These are phyloP conservation scores for Calonectria multiphialidica DNA, from an alignment of 2,329 filamentous ascomycete genomes.

Conservation along the genomic window DNA sequence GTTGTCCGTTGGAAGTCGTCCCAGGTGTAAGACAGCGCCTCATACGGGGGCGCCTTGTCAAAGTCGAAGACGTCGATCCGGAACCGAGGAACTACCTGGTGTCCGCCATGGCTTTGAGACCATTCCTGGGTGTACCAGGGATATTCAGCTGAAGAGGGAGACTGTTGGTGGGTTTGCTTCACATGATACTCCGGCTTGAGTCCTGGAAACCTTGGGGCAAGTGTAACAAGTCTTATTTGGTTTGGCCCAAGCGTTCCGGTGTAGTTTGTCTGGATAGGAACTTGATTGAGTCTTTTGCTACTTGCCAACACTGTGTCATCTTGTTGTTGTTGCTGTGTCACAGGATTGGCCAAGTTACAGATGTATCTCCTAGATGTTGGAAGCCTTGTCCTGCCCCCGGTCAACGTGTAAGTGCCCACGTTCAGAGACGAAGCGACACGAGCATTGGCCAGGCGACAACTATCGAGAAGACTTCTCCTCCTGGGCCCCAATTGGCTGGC, in stretches of 20 bases:
- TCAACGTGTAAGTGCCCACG: not conserved
- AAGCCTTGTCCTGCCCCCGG: not conserved
- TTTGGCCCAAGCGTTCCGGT: not conserved
- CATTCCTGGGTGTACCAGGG: not conserved
- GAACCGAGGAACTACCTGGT: not conserved
- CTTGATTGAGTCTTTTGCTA: not conserved
- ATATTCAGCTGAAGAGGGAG: not conserved
- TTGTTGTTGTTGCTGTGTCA: not conserved
- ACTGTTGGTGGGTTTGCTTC: not conserved
- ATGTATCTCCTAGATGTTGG: not conserved
- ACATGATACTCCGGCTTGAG: not conserved
- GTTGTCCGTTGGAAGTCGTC: constrained; percentile 16
- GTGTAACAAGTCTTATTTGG: constrained; percentile 4
- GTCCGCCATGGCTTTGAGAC: not conserved
- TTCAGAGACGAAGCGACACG: not conserved
- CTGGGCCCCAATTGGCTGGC: not conserved
- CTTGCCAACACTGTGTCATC: not conserved
- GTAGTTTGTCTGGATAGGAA: not conserved
- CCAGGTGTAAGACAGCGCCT: constrained; percentile 10
- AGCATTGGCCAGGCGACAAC: not conserved
- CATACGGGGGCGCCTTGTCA: constrained; percentile 3
- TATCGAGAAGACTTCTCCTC: not conserved
- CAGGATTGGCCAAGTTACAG: not conserved
- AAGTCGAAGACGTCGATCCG: constrained; percentile 13
- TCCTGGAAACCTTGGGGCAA: constrained; percentile 3